These are phyloP conservation scores for Ogataea methylovora DNA, from an alignment of 805 yeast species.

Conservation along the genomic window DNA sequence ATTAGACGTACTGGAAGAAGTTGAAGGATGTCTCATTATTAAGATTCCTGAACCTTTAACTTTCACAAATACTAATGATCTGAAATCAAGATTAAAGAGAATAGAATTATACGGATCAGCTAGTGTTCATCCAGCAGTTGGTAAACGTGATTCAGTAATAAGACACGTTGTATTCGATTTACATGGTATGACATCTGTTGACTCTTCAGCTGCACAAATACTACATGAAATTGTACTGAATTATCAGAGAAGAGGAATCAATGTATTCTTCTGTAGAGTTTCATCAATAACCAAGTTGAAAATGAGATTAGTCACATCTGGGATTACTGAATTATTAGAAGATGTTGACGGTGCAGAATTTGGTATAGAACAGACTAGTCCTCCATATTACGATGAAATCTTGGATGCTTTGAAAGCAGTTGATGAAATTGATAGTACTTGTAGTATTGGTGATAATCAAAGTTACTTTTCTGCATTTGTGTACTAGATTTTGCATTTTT, in stretches of 20 bases:
- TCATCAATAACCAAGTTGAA: constrained; percentile 41
- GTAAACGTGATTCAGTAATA: constrained; percentile 33
- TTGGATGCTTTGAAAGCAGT: constrained; percentile 48
- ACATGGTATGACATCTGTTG: constrained; percentile 75
- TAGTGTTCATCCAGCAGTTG: constrained; percentile 65
- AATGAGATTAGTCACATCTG: constrained; percentile 44
- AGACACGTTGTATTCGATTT: constrained; percentile 66
- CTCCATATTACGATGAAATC: constrained; percentile 43
- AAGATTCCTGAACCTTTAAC: constrained; percentile 85
- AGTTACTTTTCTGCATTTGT: constrained; percentile 10
- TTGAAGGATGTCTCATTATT: constrained; percentile 71
- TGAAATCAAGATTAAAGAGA: constrained; percentile 57
- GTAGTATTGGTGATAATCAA: constrained; percentile 6
- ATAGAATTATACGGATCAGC: constrained; percentile 74
- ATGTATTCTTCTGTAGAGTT: constrained; percentile 55
- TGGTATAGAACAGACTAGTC: constrained; percentile 24
- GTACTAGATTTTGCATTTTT: no score
- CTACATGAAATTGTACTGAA: constrained; percentile 50
- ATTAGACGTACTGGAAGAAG: constrained; percentile 27
- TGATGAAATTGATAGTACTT: constrained; percentile 25
- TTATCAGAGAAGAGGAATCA: constrained; percentile 47
- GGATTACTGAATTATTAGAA: constrained; percentile 36
- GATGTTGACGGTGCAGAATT: constrained; percentile 15
- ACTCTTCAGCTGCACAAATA: constrained; percentile 73
- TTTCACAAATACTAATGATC: constrained; percentile 77